These are phyloP conservation scores for Luffa acutangula DNA, from an alignment of 306 rosid genomes.

Conservation along the genomic window DNA sequence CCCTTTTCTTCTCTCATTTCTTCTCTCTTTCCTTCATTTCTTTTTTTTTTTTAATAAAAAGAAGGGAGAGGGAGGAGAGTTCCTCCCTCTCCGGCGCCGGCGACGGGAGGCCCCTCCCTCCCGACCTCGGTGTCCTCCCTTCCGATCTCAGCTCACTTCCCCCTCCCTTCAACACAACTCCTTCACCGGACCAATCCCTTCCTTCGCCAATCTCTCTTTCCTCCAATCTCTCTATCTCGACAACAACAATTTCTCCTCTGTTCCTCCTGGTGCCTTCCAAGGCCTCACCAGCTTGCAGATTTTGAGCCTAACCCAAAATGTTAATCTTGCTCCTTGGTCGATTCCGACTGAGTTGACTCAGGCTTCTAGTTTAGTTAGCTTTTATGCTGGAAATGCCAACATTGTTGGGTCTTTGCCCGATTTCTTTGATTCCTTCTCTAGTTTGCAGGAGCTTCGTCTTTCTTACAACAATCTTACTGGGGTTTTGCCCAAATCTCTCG, in stretches of 20 bases:
- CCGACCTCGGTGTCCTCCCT: constrained; percentile 64
- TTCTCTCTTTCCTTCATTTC: no score
- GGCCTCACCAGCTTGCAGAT: constrained; percentile 38
- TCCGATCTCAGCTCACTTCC: constrained; percentile 43
- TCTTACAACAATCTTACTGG: constrained; percentile 79
- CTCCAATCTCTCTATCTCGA: constrained; percentile 31
- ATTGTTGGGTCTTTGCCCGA: constrained; percentile 45
- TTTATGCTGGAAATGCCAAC: constrained; percentile 29
- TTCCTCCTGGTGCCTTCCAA: constrained; percentile 23
- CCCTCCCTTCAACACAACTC: constrained; percentile 47
- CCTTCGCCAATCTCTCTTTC: constrained; percentile 37
- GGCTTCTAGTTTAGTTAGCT: constrained; percentile 22
- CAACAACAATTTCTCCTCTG: constrained; percentile 51
- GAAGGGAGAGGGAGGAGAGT: no score
- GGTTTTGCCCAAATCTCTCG: constrained; percentile 35
- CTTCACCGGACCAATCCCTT: constrained; percentile 48
- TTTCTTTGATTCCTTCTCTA: constrained; percentile 31
- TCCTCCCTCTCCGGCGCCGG: no score
- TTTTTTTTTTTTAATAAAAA: no score
- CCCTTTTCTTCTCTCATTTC: no score
- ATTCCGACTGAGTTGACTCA: constrained; percentile 40
- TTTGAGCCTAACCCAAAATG: constrained; percentile 29
- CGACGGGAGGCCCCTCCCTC: no score
- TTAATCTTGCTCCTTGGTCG: constrained; percentile 29
- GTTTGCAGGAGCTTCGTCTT: constrained; percentile 40